Percentiles rank a stretch among this genome's conserved stretches.
phyloP scores from a whole-genome alignment of 768 basidiomycete species.

The Leccinum imitatum region DNA sequence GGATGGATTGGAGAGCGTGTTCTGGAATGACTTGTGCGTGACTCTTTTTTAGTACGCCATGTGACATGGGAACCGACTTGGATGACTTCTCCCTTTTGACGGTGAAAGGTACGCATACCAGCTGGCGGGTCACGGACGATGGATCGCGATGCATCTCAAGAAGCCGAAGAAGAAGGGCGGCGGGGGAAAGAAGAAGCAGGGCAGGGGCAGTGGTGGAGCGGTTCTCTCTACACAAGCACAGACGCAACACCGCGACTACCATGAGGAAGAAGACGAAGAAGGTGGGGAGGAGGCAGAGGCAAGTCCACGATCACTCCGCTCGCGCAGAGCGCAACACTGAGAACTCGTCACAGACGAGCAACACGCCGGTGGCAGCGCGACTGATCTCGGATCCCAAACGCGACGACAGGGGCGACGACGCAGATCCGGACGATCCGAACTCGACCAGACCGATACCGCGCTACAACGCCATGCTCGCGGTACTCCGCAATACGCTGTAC shows the following conservation, averaged over 20 bases:
- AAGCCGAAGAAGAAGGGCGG: conserved; percentile 55
- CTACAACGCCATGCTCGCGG: conserved; percentile 88
- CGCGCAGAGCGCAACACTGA: background rate
- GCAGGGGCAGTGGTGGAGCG: background rate
- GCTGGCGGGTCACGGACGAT: conserved; percentile 67
- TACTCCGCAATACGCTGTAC: conserved; percentile 81
- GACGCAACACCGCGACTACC: conserved; percentile 4
- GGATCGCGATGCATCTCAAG: conserved; percentile 74
- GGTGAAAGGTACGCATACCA: conserved; percentile 76
- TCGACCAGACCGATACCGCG: conserved; percentile 64
- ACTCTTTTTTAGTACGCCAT: background rate
- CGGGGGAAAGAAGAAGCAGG: conserved; percentile 42
- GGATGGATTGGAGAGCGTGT: conserved; percentile 80
- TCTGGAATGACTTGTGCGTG: conserved; percentile 76
- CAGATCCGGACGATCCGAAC: conserved; percentile 64
- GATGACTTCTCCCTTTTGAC: background rate
- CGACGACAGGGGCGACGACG: conserved; percentile 35
- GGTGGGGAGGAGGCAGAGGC: conserved; percentile 12
- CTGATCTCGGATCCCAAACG: background rate
- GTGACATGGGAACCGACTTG: background rate
- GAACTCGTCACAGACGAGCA: background rate
- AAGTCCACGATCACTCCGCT: background rate
- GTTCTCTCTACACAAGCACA: background rate
- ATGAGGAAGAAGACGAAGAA: conserved; percentile 16
- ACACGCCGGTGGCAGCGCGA: background rate